These are phyloP conservation scores for Lichtheimia hyalospora DNA, from an alignment of 371 early-diverging fungal genomes.

Conservation along the genomic window DNA sequence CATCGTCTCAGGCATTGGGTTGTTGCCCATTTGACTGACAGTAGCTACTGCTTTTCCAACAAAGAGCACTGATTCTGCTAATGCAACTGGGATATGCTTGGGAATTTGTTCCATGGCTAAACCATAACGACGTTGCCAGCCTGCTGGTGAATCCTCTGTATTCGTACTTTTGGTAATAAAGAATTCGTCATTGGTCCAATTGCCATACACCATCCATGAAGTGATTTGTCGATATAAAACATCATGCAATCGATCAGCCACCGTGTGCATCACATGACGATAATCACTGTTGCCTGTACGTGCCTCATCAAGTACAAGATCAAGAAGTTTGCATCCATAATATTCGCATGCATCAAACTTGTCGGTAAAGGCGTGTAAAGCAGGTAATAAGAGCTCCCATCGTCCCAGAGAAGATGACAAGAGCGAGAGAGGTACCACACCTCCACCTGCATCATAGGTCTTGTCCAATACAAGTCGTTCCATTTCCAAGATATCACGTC, in stretches of 20 bases:
- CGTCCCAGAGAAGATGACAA: slow-evolving; percentile 37
- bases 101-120: slow-evolving; percentile 55
- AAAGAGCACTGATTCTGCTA: slow-evolving; percentile 69
- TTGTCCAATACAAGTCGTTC: slow-evolving; percentile 54
- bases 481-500: slow-evolving; percentile 51
- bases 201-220: slow-evolving; percentile 76
- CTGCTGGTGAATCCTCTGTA: slow-evolving; percentile 11
- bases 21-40: slow-evolving; percentile 31
- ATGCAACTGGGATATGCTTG: slow-evolving; percentile 41
- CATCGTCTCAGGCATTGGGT: slow-evolving; percentile 44
- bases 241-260: slow-evolving; percentile 53
- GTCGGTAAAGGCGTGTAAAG: slow-evolving; percentile 28
- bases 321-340: slow-evolving; percentile 56
- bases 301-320: slow-evolving; percentile 55
- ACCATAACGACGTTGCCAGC: slow-evolving; percentile 56
- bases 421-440: slow-evolving; percentile 48
- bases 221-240: slow-evolving; percentile 70
- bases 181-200: slow-evolving; percentile 61
- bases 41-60: slow-evolving; percentile 74
- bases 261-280: slow-evolving; percentile 48
- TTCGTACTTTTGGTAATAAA: slow-evolving; percentile 48
- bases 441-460: slow-evolving; percentile 43
- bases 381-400: slow-evolving; percentile 51
- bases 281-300: slow-evolving; percentile 60
- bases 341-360: slow-evolving; percentile 27